Evolutionary conservation across 352 stramenopile genomes (phyloP).

Genomic region (Globisporangium echinulatum): DNA sequence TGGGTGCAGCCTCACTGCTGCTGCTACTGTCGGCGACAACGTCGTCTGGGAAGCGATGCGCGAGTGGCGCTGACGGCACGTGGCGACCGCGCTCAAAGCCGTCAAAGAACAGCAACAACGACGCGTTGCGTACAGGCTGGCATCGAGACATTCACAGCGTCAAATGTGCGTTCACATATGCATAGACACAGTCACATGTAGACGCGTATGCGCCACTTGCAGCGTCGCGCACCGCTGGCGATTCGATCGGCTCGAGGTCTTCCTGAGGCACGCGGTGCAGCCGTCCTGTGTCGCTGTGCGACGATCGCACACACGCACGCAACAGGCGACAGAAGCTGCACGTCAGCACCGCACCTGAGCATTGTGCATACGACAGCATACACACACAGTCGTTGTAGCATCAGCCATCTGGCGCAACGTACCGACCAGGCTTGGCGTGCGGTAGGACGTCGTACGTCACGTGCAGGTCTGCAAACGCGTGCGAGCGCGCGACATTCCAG

Average conservation of each 20-base stretch:
- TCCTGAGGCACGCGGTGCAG: conserved; percentile 56
- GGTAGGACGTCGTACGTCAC: conserved; percentile 71
- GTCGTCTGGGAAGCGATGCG: conserved; percentile 55
- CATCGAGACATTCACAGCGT: no score
- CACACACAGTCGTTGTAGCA: conserved; percentile 13
- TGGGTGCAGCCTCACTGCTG: conserved; percentile 2
- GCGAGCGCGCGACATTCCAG: conserved; percentile 34
- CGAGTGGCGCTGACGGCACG: conserved; percentile 54
- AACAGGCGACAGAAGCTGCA: no score
- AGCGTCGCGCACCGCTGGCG: conserved; percentile 27
- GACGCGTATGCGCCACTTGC: background rate
- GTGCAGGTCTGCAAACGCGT: conserved; percentile 28
- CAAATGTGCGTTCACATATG: conserved; percentile 16
- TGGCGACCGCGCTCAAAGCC: conserved; percentile 55
- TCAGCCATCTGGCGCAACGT: conserved; percentile 14
- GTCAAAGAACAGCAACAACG: conserved; percentile 74
- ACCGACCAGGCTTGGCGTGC: conserved; percentile 47
- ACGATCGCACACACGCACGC: background rate
- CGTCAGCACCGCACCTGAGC: background rate
- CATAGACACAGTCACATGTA: background rate
- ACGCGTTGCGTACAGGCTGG: conserved; percentile 41
- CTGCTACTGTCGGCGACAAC: background rate
- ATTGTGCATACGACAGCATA: background rate
- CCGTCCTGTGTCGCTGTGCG: conserved; percentile 36
- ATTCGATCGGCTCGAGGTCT: conserved; percentile 30